Percentiles rank a stretch among this genome's conserved stretches.
Evolutionary conservation across 768 basidiomycete species (phyloP).

Genomic region (Termitomyces sp.): DNA sequence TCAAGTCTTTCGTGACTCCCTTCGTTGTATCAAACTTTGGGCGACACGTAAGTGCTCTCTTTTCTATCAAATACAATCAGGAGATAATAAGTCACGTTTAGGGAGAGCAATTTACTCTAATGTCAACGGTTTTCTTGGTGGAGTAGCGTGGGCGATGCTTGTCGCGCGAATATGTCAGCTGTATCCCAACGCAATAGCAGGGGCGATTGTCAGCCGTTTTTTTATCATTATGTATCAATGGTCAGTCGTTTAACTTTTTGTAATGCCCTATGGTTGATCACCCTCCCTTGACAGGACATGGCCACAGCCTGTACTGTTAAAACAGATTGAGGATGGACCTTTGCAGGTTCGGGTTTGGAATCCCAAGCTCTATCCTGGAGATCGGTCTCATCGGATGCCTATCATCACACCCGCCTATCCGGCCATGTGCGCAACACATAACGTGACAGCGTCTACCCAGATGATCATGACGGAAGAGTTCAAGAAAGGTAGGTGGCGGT

Average conservation of each 20-base stretch:
- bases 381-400: conserved; percentile 96
- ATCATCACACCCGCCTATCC: conserved; percentile 99
- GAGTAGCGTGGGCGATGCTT: conserved; percentile 97
- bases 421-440: conserved; percentile 98
- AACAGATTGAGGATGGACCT: conserved; percentile 94
- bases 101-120: conserved; percentile 97
- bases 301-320: conserved; percentile 97
- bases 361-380: conserved; percentile 90
- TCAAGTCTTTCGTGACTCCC: conserved; percentile 87
- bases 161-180: conserved; percentile 99
- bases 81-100: conserved; percentile 23
- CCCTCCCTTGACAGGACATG: conserved; percentile 63
- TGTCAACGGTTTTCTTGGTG: conserved; percentile 95
- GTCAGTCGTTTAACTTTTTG: conserved; percentile 34
- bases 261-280: background rate
- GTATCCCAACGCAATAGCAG: conserved; percentile 92
- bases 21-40: conserved; percentile 97
- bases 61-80: background rate
- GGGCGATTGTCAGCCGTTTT: conserved; percentile 94
- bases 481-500: conserved; percentile 60
- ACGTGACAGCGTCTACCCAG: conserved; percentile 93
- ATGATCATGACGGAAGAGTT: conserved; percentile 96
- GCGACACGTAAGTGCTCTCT: conserved; percentile 68
- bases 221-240: conserved; percentile 99
- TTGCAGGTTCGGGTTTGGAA: conserved; percentile 96